Percentiles rank a stretch among this genome's conserved stretches.
Conservation (phyloP, 208 protist genomes). For the Leptomonas seymouri region DNA sequence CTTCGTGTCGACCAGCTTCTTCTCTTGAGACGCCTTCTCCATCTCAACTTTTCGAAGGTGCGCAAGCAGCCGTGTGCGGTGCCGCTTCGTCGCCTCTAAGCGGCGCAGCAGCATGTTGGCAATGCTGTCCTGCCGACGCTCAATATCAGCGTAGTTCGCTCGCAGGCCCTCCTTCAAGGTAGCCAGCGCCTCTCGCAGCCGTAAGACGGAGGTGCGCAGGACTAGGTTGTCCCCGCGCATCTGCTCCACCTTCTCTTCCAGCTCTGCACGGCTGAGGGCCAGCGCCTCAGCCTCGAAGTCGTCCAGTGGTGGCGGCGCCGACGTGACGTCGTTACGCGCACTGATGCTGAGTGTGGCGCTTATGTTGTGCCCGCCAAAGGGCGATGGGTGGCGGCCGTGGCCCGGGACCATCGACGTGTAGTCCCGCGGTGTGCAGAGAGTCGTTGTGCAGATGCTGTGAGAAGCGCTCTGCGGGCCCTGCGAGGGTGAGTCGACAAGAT, state of each 20-base stretch:
- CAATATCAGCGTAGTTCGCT: constrained; percentile 53
- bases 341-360: constrained; percentile 1
- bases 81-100: constrained; percentile 48
- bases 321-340: background rate
- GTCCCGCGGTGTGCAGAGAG: constrained; percentile 39
- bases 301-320: constrained; percentile 26
- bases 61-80: constrained; percentile 45
- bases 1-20: constrained; percentile 48
- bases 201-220: constrained; percentile 49
- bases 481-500: constrained; percentile 27
- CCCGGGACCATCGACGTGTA: background rate
- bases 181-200: constrained; percentile 43
- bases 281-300: constrained; percentile 57
- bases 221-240: constrained; percentile 53
- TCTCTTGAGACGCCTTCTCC: constrained; percentile 48
- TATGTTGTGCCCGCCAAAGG: background rate
- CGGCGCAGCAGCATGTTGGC: constrained; percentile 73
- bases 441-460: constrained; percentile 40
- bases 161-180: constrained; percentile 58
- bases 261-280: constrained; percentile 37
- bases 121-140: constrained; percentile 76
- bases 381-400: constrained; percentile 5
- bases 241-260: constrained; percentile 47
- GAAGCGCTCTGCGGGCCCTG: constrained; percentile 27
- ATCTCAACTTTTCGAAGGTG: constrained; percentile 48